phyloP scores from a whole-genome alignment of 352 stramenopile species.

The Phytophthora aleatoria region DNA sequence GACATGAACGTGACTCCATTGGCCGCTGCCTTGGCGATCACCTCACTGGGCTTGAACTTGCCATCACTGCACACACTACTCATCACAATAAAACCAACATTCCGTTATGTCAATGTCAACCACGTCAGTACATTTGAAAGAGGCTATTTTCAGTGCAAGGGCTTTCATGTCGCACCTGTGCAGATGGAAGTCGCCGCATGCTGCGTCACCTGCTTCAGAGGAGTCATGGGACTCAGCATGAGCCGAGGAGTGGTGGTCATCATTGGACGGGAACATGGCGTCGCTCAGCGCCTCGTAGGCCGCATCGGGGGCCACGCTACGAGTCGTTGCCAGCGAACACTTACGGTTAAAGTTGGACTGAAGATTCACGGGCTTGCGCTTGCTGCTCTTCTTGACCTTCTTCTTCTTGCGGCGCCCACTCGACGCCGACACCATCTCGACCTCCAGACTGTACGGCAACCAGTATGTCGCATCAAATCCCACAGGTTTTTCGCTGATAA shows the following conservation, averaged over 20 bases:
- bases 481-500: conserved; percentile 1
- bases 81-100: conserved; percentile 7
- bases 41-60: conserved; percentile 73
- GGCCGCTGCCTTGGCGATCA: conserved; percentile 75
- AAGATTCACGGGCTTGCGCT: conserved; percentile 85
- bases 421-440: conserved; percentile 64
- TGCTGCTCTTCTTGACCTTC: conserved; percentile 71
- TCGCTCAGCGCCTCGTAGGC: conserved; percentile 46
- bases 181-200: conserved; percentile 82
- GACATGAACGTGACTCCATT: conserved; percentile 87
- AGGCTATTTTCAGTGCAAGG: conserved; percentile 5
- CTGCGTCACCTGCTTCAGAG: conserved; percentile 61
- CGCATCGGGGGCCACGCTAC: conserved; percentile 1
- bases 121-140: conserved; percentile 5
- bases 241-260: conserved; percentile 36
- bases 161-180: conserved; percentile 59
- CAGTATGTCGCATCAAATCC: conserved; percentile 14
- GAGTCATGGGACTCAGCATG: conserved; percentile 23
- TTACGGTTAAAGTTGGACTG: conserved; percentile 88
- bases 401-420: conserved; percentile 63
- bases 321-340: conserved; percentile 40
- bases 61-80: conserved; percentile 81
- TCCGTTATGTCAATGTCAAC: conserved; percentile 1
- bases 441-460: neutral
- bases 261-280: conserved; percentile 85